A percentile compares a stretch with the other conserved stretches of the same genome.
Evolutionary conservation across 1,284 basidiomycete genomes (phyloP).

Genomic region (Rhodotorula sp.): DNA sequence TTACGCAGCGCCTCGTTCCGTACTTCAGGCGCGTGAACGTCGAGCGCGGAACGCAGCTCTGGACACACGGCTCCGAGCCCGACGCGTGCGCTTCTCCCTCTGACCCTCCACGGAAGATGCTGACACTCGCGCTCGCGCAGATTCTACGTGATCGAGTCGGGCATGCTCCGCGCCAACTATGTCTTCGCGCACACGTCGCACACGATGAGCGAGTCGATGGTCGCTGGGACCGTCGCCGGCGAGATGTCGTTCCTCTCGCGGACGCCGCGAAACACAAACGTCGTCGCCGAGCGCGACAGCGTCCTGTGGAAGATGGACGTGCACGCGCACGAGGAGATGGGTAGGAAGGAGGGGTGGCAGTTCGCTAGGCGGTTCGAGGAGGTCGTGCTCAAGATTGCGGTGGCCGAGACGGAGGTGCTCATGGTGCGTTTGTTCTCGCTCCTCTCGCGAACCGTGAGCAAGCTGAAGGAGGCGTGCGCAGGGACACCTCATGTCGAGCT

Average conservation of each 20-base stretch:
- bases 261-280: conserved; percentile 77
- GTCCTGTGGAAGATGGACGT: conserved; percentile 76
- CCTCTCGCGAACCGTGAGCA: not conserved
- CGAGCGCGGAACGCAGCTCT: conserved; percentile 67
- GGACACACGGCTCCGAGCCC: conserved; percentile 70
- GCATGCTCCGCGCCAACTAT: conserved; percentile 68
- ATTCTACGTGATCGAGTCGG: conserved; percentile 77
- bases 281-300: conserved; percentile 73
- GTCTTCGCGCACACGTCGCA: conserved; percentile 66
- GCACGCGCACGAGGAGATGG: conserved; percentile 62
- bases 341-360: conserved; percentile 38
- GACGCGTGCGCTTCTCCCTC: conserved; percentile 59
- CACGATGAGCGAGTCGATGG: conserved; percentile 69
- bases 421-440: conserved; percentile 3
- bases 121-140: conserved; percentile 6
- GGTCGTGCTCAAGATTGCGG: conserved; percentile 35
- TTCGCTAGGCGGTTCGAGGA: conserved; percentile 40
- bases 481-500: conserved; percentile 32
- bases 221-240: conserved; percentile 84
- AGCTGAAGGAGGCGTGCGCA: not conserved
- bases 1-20: conserved; percentile 57
- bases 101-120: fast-evolving
- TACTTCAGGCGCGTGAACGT: conserved; percentile 71
- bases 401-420: conserved; percentile 37
- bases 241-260: conserved; percentile 80